Conservation (phyloP, 169 alveolate species). For the Eimeria necatrix region DNA sequence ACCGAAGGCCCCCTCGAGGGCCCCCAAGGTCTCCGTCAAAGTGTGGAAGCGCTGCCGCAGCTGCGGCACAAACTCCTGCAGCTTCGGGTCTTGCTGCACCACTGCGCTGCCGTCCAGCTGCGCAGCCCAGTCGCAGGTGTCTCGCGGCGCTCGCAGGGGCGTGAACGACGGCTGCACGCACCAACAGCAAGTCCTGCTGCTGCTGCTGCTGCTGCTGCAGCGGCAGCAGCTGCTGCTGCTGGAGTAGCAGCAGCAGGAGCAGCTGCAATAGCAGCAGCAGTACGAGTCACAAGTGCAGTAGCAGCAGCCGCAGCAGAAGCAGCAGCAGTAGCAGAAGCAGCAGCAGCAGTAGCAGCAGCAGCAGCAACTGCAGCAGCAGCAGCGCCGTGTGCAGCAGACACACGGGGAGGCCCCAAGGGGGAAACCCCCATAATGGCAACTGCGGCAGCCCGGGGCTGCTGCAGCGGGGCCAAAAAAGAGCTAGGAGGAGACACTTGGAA, state of each 20-base stretch:
- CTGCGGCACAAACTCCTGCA: conserved; percentile 67
- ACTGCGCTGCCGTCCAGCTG: conserved; percentile 77
- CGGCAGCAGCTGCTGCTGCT: background rate
- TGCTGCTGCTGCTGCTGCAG: background rate
- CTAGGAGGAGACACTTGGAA: no score
- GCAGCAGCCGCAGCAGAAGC: no score
- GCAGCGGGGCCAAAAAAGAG: no score
- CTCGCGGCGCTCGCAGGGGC: conserved; percentile 77
- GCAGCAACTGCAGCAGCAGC: no score
- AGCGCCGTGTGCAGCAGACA: no score
- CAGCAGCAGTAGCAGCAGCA: no score
- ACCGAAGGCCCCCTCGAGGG: conserved; percentile 67
- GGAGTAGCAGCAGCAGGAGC: background rate
- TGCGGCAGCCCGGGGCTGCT: no score
- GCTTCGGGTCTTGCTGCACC: conserved; percentile 72
- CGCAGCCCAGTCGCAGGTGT: conserved; percentile 73
- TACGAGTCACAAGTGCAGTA: background rate
- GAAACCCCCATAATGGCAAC: no score
- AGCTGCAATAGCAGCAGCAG: background rate
- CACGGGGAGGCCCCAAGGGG: no score
- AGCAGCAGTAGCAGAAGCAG: no score
- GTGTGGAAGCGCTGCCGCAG: conserved; percentile 71
- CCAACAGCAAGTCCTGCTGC: background rate
- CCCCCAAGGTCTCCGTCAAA: conserved; percentile 10
- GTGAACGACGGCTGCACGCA: conserved; percentile 61